Evolutionary conservation across 2,329 filamentous ascomycete species (phyloP).

Genomic region (Hymenoscyphus salicellus): DNA sequence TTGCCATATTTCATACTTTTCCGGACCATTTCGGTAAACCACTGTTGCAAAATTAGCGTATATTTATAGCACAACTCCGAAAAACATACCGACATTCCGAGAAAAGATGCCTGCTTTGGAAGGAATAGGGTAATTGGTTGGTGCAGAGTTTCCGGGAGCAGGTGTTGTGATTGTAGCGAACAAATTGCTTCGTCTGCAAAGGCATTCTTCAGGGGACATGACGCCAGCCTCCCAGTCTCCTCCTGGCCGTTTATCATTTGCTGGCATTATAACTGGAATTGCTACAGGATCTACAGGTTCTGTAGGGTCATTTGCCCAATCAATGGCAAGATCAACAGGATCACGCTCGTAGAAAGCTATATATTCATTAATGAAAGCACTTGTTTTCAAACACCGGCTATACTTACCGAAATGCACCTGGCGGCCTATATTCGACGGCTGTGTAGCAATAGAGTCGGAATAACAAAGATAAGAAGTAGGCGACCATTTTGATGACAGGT

Average conservation of each 20-base stretch:
- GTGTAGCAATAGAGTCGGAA: conserved; percentile 42
- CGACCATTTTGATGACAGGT: conserved; percentile 53
- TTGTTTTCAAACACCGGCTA: not conserved
- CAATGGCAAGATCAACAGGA: conserved; percentile 58
- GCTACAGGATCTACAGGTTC: conserved; percentile 24
- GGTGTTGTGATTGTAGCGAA: conserved; percentile 65
- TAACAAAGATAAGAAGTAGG: conserved; percentile 54
- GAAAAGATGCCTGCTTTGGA: conserved; percentile 68
- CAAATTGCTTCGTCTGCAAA: conserved; percentile 72
- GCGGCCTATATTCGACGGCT: conserved; percentile 12
- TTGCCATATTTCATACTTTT: conserved; percentile 57
- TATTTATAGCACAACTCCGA: not conserved
- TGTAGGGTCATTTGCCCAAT: conserved; percentile 45
- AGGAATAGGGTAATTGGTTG: conserved; percentile 67
- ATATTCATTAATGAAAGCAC: not conserved
- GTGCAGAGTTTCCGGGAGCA: conserved; percentile 46
- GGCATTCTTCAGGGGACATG: conserved; percentile 66
- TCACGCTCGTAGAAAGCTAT: conserved; percentile 53
- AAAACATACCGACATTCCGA: conserved; percentile 57
- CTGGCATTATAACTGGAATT: conserved; percentile 42
- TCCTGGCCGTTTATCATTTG: conserved; percentile 72
- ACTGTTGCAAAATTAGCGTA: conserved; percentile 41
- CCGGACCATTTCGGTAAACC: conserved; percentile 66
- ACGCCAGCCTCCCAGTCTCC: conserved; percentile 75
- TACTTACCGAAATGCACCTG: conserved; percentile 45